A percentile compares a stretch with the other conserved stretches of the same genome.
These are phyloP conservation scores for Apiotrichum porosum DNA, from an alignment of 1,284 basidiomycete genomes.

Conservation along the genomic window DNA sequence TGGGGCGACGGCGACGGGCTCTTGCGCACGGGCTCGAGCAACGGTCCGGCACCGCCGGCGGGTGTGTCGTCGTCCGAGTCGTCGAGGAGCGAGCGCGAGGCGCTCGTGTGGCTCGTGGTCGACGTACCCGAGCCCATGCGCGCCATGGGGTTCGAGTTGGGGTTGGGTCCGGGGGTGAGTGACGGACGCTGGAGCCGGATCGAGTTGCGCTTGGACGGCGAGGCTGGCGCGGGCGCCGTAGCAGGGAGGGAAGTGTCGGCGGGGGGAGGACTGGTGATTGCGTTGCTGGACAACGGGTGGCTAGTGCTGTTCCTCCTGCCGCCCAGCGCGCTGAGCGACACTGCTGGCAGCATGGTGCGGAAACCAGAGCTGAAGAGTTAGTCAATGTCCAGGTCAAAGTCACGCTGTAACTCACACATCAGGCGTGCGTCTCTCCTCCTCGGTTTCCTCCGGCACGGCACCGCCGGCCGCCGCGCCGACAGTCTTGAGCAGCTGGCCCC, in stretches of 20 bases:
- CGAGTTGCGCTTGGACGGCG: neutral
- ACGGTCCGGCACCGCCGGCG: neutral
- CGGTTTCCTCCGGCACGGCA: slow-evolving; percentile 23
- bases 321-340: neutral
- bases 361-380: neutral
- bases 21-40: neutral
- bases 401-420: slow-evolving; percentile 2
- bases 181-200: neutral
- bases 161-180: neutral
- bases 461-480: slow-evolving; percentile 40
- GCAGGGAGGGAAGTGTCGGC: neutral
- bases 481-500: slow-evolving; percentile 38
- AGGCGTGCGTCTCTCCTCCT: neutral
- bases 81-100: too few relatives aligned
- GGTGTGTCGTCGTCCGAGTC: too few relatives aligned
- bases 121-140: neutral
- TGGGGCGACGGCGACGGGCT: neutral
- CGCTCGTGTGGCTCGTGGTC: neutral
- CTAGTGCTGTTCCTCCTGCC: too few relatives aligned
- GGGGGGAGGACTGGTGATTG: neutral
- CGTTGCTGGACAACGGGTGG: too few relatives aligned
- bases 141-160: neutral
- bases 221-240: neutral
- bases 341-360: slow-evolving; percentile 1
- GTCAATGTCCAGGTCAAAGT: neutral